Conservation (phyloP, 2,329 filamentous ascomycete species). For the Paramyrothecium sp. region DNA sequence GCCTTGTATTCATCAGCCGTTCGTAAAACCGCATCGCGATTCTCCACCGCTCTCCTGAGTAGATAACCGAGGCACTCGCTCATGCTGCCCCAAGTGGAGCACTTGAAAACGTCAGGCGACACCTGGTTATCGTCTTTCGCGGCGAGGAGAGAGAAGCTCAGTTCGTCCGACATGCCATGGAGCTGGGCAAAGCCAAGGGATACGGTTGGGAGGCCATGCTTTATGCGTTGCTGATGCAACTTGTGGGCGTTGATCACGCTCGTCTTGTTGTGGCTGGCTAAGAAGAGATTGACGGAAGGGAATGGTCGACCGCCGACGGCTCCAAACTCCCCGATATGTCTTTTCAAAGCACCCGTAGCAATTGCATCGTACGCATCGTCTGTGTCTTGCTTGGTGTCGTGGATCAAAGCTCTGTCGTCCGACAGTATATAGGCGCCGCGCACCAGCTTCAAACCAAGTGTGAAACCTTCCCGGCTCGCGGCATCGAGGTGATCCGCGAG, state of each 20-base stretch:
- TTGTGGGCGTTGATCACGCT: slow-evolving; percentile 39
- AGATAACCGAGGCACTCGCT: slow-evolving; percentile 37
- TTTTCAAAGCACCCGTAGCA: slow-evolving; percentile 15
- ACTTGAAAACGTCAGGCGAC: slow-evolving; percentile 35
- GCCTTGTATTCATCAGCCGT: slow-evolving; percentile 27
- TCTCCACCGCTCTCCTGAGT: slow-evolving; percentile 34
- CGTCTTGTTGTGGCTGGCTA: slow-evolving; percentile 52
- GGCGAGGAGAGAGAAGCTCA: slow-evolving; percentile 48
- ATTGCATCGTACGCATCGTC: slow-evolving; percentile 50
- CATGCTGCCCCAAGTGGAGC: slow-evolving; percentile 36
- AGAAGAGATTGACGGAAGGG: slow-evolving; percentile 45
- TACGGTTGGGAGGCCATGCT: slow-evolving; percentile 27
- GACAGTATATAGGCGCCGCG: slow-evolving; percentile 54
- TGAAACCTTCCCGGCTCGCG: slow-evolving; percentile 47
- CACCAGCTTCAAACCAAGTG: slow-evolving; percentile 54
- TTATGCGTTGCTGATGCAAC: slow-evolving; percentile 40
- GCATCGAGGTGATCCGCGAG: slow-evolving; percentile 43
- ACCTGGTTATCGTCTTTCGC: slow-evolving; percentile 20
- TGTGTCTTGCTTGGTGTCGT: slow-evolving; percentile 50
- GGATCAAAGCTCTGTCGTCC: slow-evolving; percentile 47
- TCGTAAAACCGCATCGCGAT: slow-evolving; percentile 32
- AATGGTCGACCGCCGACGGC: slow-evolving; percentile 29
- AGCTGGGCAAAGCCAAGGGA: slow-evolving; percentile 50
- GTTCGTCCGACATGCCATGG: slow-evolving; percentile 57
- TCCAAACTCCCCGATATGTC: slow-evolving; percentile 35